Evolutionary conservation across 371 early-diverging fungal species (phyloP).

Genomic region (Blakeslea trispora): DNA sequence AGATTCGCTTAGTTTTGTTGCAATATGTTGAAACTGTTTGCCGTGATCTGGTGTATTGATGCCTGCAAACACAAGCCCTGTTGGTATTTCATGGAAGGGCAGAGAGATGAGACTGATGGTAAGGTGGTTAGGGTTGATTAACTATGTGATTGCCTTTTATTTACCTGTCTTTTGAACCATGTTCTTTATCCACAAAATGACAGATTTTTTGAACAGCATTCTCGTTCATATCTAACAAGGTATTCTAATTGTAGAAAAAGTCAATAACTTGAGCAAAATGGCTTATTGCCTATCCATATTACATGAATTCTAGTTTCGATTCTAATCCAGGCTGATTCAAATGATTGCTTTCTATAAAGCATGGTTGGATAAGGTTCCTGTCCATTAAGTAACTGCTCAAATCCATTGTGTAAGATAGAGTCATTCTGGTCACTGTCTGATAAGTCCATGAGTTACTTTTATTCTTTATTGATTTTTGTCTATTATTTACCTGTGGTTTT

Average conservation of each 20-base stretch:
- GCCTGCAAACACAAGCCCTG: slow-evolving; percentile 71
- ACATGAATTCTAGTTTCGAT: slow-evolving; percentile 48
- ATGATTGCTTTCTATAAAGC: slow-evolving; percentile 38
- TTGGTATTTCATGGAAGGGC: slow-evolving; percentile 66
- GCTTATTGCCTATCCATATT: slow-evolving; percentile 1
- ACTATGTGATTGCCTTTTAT: background rate
- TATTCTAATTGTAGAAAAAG: slow-evolving; percentile 30
- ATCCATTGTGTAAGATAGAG: slow-evolving; percentile 28
- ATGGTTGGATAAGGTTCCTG: slow-evolving; percentile 46
- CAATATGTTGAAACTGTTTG: slow-evolving; percentile 50
- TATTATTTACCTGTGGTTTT: slow-evolving; percentile 11
- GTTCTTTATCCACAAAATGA: slow-evolving; percentile 52
- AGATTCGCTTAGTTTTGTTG: slow-evolving; percentile 37
- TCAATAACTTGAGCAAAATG: background rate
- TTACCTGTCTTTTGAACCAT: slow-evolving; percentile 27
- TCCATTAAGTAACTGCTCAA: slow-evolving; percentile 50
- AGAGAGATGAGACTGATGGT: slow-evolving; percentile 23
- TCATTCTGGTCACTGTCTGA: slow-evolving; percentile 11
- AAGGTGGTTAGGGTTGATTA: background rate
- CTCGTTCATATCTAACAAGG: slow-evolving; percentile 57
- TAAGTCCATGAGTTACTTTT: background rate
- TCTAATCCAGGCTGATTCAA: slow-evolving; percentile 42
- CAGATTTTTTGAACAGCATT: slow-evolving; percentile 39
- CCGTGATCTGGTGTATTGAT: slow-evolving; percentile 53
- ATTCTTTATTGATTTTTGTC: background rate